A percentile compares a stretch with the other conserved stretches of the same genome.
These are phyloP conservation scores for Alnus rubra DNA, from an alignment of 306 rosid genomes.

Conservation along the genomic window DNA sequence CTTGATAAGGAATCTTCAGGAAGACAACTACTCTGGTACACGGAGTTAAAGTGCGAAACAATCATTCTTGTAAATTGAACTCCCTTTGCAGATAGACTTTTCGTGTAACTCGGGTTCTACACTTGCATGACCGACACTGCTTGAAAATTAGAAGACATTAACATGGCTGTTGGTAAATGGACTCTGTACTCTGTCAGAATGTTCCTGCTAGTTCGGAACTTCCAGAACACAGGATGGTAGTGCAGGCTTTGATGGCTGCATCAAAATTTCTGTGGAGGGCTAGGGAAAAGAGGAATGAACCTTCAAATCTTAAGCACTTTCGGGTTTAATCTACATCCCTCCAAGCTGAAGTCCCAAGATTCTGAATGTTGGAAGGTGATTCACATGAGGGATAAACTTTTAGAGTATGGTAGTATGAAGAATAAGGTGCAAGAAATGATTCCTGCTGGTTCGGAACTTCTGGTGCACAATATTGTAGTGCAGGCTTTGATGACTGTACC, in stretches of 20 bases:
- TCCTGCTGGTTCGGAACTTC: not conserved
- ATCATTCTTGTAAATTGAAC: too few species aligned
- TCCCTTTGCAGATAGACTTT: too few species aligned
- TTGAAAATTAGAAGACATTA: too few species aligned
- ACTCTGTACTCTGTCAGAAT: not conserved
- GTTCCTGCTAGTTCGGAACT: not conserved
- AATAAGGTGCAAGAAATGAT: not conserved
- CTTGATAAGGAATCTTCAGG: too few species aligned
- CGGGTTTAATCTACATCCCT: not conserved
- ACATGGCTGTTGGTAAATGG: too few species aligned
- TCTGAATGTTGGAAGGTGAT: not conserved
- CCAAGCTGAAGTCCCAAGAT: not conserved
- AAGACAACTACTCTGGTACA: too few species aligned
- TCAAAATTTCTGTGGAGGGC: not conserved
- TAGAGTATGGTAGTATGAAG: not conserved
- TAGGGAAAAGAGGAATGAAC: not conserved
- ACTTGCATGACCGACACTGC: too few species aligned
- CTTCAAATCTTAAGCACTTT: not conserved
- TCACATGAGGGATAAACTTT: not conserved
- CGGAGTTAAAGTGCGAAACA: too few species aligned
- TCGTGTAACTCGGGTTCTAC: too few species aligned
- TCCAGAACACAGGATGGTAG: not conserved
- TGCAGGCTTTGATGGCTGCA: constrained; percentile 4
- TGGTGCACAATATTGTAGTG: not conserved
- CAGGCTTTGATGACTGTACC: not conserved